Base-by-base conservation (phyloP, 1,284 basidiomycete genomes). In the Cryptococcus amylolentus region DNA sequence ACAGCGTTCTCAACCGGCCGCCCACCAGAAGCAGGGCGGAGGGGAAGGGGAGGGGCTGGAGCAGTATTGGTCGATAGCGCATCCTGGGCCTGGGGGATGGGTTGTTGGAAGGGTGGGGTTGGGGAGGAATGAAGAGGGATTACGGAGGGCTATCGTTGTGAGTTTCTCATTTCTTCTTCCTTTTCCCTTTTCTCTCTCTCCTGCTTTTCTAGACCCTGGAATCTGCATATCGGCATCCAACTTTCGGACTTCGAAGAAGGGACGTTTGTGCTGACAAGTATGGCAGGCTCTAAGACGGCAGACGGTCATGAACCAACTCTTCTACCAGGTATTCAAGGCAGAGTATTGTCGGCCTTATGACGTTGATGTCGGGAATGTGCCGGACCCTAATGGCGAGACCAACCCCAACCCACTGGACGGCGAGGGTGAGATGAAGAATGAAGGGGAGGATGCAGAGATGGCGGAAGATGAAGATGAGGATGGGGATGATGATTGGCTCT, bases 21-120 rank as follows among this genome's bases (percentile, higher is more conserved):
- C 23, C 23, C 23, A 23, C 23, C 23, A 23, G 23, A 23, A 23
- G 23, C 23, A 23, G 23, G 23, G 23, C 5, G 28, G 42, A 20
- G 3, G n/a, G 16, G 43, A 40, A 10, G 48, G 27, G 45, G 13
- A 37, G 20, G 37, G 39, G 31, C 16, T 67, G 10, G 63, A 60
- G 7, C 73, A 76, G 60, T 61, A 66, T 35, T 74, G 71, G 72
- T 64, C 64, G 3, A 66, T 72, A 37, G 63, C 61, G 3, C 56
- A 57, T 12, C 68, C 71, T 5, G 71, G 73, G 2, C 70, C 71
- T 1, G 65, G 64, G 8, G 73, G 67, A 12, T 72, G 63, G 45
- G 59, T 76, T 2, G 54, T 76, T 3, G 69, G 69, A 7, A 58
- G 71, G 9, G 48, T 71, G 7, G 70, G 63, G 1, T 26, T 69